Base-by-base conservation (phyloP, 768 basidiomycete genomes). In the Suillus ampliporus region DNA sequence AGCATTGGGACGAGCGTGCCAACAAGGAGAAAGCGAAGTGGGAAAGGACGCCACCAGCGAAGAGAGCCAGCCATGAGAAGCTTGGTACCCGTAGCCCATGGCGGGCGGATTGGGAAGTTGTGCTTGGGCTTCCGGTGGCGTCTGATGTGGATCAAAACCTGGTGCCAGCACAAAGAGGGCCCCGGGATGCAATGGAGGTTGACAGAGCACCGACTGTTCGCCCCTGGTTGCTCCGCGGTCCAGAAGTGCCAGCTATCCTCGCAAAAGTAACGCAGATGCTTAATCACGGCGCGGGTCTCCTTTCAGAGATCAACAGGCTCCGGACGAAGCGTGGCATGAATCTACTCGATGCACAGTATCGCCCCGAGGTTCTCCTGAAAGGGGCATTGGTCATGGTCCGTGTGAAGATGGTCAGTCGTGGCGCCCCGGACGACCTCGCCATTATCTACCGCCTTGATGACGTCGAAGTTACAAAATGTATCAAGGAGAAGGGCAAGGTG, bases 1-100 rank as follows among this genome's bases (percentile, higher is more conserved):
- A 71, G 1, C 84, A 85, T 73, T 82, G 84, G 53, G 71, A 74
- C 3, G 72, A 79, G 21, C 80, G 80, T n/a, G 89, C 80, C 31
- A 71, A 69, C 2, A 80, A 85, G 64, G 90, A 91, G 46, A 78
- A 78, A 46, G 81, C 72, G 28, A 77, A 77, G 19, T 98, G 95
- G 95, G 84, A 85, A 56, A 78, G 89, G 61, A 92, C 89, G 58
- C 96, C 97, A 17, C 90, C 92, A 8, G 95, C 93, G 7, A 99
- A 98, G 77, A 83, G 93, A 61, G 80, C 85, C 9, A 92, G 90
- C 67, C 95, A 83, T 64, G 79, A 77, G 21, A 87, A 84, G 64
- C 68, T 94, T 47, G 87, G 84, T 5, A 89, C 86, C 0, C 72
- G 79, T 59, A 89, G 85, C 70, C 91, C 94, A 1, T 98, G 90